These are phyloP conservation scores for Mimosa pudica DNA, from an alignment of 306 rosid genomes.

Conservation along the genomic window DNA sequence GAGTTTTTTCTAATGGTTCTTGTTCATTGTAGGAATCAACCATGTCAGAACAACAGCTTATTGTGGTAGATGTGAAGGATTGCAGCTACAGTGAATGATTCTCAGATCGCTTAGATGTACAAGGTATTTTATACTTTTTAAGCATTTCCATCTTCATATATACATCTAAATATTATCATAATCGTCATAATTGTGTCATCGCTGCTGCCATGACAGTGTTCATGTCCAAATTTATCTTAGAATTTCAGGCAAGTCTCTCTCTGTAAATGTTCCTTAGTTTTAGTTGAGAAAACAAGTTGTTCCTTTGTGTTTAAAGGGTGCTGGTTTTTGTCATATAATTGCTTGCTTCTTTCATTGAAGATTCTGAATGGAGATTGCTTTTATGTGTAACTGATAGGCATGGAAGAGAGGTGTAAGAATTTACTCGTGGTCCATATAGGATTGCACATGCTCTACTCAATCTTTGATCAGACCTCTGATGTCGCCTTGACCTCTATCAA, in stretches of 20 bases:
- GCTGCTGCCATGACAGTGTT: constrained; percentile 4
- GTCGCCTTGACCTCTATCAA: not conserved
- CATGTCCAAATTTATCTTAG: constrained; percentile 18
- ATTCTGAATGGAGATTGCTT: too few relatives aligned
- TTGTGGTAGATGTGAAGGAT: constrained; percentile 26
- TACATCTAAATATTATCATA: not conserved
- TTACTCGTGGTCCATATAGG: too few relatives aligned
- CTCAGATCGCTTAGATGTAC: constrained; percentile 34
- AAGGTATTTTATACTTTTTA: constrained; percentile 38
- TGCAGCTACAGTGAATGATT: constrained; percentile 36
- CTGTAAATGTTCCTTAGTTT: not conserved
- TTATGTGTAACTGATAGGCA: too few relatives aligned
- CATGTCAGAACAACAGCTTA: constrained; percentile 3
- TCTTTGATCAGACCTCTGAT: too few relatives aligned
- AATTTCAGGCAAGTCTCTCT: constrained; percentile 7
- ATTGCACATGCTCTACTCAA: too few relatives aligned
- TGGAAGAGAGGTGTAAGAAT: too few relatives aligned
- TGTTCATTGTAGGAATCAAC: constrained; percentile 28
- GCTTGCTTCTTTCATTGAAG: too few relatives aligned
- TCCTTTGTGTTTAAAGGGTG: not conserved
- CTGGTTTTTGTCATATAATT: too few relatives aligned
- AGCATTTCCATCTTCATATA: constrained; percentile 9
- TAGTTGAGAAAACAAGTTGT: constrained; percentile 17
- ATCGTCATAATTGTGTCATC: constrained; percentile 25
- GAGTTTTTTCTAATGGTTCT: constrained; percentile 20